Conservation (phyloP, 768 basidiomycete genomes). For the Xerocomus brunneocitrinus region DNA sequence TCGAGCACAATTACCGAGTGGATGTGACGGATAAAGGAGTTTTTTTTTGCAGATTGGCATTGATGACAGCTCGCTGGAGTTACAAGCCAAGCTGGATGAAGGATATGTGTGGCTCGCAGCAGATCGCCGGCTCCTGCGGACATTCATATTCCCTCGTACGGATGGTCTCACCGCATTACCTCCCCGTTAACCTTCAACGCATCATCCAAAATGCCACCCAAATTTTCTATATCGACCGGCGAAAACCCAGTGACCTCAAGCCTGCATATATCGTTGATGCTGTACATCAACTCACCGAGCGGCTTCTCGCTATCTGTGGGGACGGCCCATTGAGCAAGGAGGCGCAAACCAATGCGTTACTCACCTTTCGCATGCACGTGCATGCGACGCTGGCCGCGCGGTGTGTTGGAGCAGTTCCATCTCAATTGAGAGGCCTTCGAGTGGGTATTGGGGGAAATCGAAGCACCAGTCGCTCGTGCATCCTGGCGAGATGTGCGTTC, state of each 20-base stretch:
- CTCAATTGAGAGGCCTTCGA: slow-evolving; percentile 92
- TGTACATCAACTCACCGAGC: slow-evolving; percentile 67
- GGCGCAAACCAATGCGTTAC: slow-evolving; percentile 83
- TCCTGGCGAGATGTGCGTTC: slow-evolving; percentile 99
- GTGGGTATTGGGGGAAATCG: slow-evolving; percentile 94
- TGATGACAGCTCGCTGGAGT: slow-evolving; percentile 75
- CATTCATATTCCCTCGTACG: slow-evolving; percentile 78
- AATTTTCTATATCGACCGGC: slow-evolving; percentile 94
- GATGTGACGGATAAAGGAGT: slow-evolving; percentile 85
- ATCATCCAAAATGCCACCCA: slow-evolving; percentile 94
- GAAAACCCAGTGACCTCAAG: slow-evolving; percentile 89
- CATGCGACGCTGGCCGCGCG: slow-evolving; percentile 85
- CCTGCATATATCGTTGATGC: slow-evolving; percentile 83
- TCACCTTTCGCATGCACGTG: slow-evolving; percentile 91
- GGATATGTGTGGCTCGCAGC: slow-evolving; percentile 60
- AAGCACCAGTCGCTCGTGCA: slow-evolving; percentile 87
- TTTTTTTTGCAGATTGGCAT: slow-evolving; percentile 85
- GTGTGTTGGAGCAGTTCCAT: slow-evolving; percentile 86
- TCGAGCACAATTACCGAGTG: slow-evolving; percentile 89
- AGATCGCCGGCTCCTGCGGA: slow-evolving; percentile 77
- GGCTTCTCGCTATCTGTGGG: slow-evolving; percentile 88
- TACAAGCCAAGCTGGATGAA: slow-evolving; percentile 82
- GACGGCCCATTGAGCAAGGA: slow-evolving; percentile 68
- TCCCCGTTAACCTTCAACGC: slow-evolving; percentile 93
- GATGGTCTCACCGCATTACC: slow-evolving; percentile 75